Base-by-base conservation (phyloP, 1,139 yeast genomes). In the Protomyces inundatus region DNA sequence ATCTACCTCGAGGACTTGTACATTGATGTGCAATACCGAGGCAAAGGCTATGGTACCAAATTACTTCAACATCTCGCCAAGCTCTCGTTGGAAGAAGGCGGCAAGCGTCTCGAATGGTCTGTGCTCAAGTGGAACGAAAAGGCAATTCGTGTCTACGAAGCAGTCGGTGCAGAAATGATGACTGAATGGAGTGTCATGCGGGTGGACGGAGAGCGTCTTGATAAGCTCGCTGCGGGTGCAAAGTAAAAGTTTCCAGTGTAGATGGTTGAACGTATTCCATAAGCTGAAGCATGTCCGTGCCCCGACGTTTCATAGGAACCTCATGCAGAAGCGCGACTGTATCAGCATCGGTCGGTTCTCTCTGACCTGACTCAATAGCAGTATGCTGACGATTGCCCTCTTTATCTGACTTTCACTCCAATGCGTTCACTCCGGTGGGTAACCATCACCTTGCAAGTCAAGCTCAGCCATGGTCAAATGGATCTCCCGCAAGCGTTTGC, bases 91-190 rank as follows among this genome's bases (percentile, higher is more conserved):
- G 64, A 60, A 4, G 62, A 68, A 45, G 70, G 67, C 51, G 70
- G 70, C 30, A 66, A 64, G 32, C 59, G 70, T 9, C 50, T 68
- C 9, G 70, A 68, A 56, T 68, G 70, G 70, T 64, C 65, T 65
- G 70, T 68, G 12, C 63, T 68, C 39, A 67, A 68, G 54, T 68
- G 70, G 70, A 68, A 68, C 40, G 60, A 65, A 39, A 69, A 68
- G 37, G 68, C 69, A 4, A 68, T 68, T 48, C 66, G 55, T 36
- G 67, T 68, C 12, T 68, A 68, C 56, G 61, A 68, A 36, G 42
- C 57, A 2, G 64, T 68, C 37, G 69, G 69, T 1, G 70, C 70
- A 3, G 60, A 51, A 39, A 64, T 66, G 32, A 36, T 67, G 67
- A 64, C 54, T 3, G 70, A 67, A 33, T 68, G 70, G 70, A 61